A percentile compares a stretch with the other conserved stretches of the same genome.
Conservation (phyloP, 2,329 filamentous ascomycete genomes). For the Cordyceps fumosorosea region DNA sequence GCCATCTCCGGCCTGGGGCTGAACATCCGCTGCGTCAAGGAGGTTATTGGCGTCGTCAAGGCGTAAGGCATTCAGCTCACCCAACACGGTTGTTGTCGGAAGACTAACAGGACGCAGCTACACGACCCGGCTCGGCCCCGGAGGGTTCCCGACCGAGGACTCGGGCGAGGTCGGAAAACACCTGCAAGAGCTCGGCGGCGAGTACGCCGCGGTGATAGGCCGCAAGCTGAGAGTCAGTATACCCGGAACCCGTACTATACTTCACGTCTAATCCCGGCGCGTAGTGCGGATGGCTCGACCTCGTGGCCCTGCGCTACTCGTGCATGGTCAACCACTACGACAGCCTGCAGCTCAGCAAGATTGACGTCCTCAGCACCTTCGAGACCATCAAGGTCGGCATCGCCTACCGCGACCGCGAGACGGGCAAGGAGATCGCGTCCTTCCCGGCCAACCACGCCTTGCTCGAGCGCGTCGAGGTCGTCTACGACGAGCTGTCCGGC, state of each 20-base stretch:
- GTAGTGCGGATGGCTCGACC: conserved; percentile 38
- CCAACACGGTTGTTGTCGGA: neutral
- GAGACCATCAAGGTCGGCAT: conserved; percentile 56
- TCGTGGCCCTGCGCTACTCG: conserved; percentile 61
- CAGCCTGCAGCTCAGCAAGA: conserved; percentile 38
- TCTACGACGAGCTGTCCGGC: conserved; percentile 58
- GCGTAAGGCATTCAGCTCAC: conserved; percentile 8
- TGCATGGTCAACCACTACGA: conserved; percentile 56
- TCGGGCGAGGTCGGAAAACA: conserved; percentile 29
- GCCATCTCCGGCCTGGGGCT: conserved; percentile 22
- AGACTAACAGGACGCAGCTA: conserved; percentile 25
- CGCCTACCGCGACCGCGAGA: conserved; percentile 45
- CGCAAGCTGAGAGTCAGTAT: neutral
- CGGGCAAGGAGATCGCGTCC: conserved; percentile 38
- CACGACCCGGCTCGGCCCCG: conserved; percentile 54
- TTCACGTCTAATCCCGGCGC: conserved; percentile 21
- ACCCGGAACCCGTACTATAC: neutral
- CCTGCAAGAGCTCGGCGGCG: conserved; percentile 24
- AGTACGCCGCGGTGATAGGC: neutral
- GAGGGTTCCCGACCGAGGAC: conserved; percentile 58
- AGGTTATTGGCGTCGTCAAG: conserved; percentile 59
- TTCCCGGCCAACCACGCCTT: conserved; percentile 44
- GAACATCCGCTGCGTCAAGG: conserved; percentile 49
- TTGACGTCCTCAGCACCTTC: conserved; percentile 68
- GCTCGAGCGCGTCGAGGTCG: conserved; percentile 51